A percentile compares a stretch with the other conserved stretches of the same genome.
phyloP scores from a whole-genome alignment of 441 rosid genomes.

The Adansonia grandidieri region DNA sequence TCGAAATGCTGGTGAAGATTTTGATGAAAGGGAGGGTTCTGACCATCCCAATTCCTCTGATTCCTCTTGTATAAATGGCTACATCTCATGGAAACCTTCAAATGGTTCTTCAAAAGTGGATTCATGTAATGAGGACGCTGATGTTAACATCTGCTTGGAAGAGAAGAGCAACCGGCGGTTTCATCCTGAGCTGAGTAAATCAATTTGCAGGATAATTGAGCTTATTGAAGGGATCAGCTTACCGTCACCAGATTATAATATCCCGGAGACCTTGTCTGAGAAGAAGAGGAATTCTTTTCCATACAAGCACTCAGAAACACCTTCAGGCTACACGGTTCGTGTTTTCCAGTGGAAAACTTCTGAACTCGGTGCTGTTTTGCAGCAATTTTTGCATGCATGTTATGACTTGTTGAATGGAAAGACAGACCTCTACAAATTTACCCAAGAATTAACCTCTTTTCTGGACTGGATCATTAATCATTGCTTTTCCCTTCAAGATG shows the following conservation, averaged over 20 bases:
- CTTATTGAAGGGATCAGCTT: slow-evolving; percentile 61
- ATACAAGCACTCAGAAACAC: slow-evolving; percentile 42
- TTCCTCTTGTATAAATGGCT: slow-evolving; percentile 31
- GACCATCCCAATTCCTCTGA: slow-evolving; percentile 23
- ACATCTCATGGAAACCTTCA: slow-evolving; percentile 41
- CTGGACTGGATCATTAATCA: slow-evolving; percentile 84
- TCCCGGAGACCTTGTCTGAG: slow-evolving; percentile 34
- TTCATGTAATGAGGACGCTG: slow-evolving; percentile 31
- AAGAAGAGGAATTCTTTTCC: slow-evolving; percentile 43
- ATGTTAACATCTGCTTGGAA: slow-evolving; percentile 27
- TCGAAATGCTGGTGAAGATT: slow-evolving; percentile 27
- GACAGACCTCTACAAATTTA: slow-evolving; percentile 53
- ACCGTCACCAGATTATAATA: slow-evolving; percentile 24
- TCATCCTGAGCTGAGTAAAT: slow-evolving; percentile 50
- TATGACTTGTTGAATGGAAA: slow-evolving; percentile 58
- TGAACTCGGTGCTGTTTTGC: slow-evolving; percentile 60
- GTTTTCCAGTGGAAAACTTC: slow-evolving; percentile 82
- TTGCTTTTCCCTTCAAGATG: slow-evolving; percentile 75
- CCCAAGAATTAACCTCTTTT: slow-evolving; percentile 58
- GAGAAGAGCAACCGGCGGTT: slow-evolving; percentile 30
- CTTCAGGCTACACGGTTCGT: slow-evolving; percentile 62
- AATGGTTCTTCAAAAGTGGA: slow-evolving; percentile 28
- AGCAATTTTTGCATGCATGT: slow-evolving; percentile 62
- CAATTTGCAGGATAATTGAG: slow-evolving; percentile 60
- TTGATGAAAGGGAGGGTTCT: slow-evolving; percentile 28